Evolutionary conservation across 1,284 basidiomycete genomes (phyloP).

Genomic region (Cryptococcus sp.): DNA sequence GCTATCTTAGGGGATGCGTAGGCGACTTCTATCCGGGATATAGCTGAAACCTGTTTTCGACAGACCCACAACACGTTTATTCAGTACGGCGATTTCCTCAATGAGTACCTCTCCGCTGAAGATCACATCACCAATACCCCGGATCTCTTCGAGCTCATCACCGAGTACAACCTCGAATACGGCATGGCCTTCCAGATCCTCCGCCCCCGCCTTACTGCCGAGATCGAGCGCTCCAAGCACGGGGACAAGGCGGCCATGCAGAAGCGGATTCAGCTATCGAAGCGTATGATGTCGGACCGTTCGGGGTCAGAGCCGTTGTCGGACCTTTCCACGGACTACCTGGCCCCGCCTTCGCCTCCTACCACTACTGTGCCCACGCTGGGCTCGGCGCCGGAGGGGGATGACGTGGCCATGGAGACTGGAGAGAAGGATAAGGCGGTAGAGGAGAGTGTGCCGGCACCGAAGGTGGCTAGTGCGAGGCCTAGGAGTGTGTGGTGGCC

Average conservation of each 20-base stretch:
- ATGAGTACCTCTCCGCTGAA: slow-evolving; percentile 44
- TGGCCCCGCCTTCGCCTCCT: no score
- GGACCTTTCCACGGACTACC: no score
- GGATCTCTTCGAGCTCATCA: slow-evolving; percentile 65
- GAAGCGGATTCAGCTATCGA: slow-evolving; percentile 65
- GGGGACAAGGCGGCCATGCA: slow-evolving; percentile 57
- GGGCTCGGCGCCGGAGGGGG: slow-evolving; percentile 15
- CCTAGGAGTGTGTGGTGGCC: slow-evolving; percentile 31
- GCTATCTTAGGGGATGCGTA: slow-evolving; percentile 11
- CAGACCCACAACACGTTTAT: slow-evolving; percentile 55
- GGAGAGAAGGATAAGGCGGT: background rate
- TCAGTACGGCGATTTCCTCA: slow-evolving; percentile 56
- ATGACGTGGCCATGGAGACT: slow-evolving; percentile 16
- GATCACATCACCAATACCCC: slow-evolving; percentile 55
- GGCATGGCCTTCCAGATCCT: slow-evolving; percentile 88
- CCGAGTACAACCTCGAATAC: slow-evolving; percentile 70
- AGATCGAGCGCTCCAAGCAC: slow-evolving; percentile 30
- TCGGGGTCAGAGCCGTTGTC: no score
- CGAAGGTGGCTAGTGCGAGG: slow-evolving; percentile 7
- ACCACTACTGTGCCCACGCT: slow-evolving; percentile 37
- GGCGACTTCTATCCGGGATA: background rate
- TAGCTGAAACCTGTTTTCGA: background rate
- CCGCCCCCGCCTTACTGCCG: slow-evolving; percentile 70
- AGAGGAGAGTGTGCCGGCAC: slow-evolving; percentile 11
- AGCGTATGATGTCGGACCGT: slow-evolving; percentile 35